Evolutionary conservation across 805 yeast species (phyloP).

Genomic region (Dipodascopsis tothii): DNA sequence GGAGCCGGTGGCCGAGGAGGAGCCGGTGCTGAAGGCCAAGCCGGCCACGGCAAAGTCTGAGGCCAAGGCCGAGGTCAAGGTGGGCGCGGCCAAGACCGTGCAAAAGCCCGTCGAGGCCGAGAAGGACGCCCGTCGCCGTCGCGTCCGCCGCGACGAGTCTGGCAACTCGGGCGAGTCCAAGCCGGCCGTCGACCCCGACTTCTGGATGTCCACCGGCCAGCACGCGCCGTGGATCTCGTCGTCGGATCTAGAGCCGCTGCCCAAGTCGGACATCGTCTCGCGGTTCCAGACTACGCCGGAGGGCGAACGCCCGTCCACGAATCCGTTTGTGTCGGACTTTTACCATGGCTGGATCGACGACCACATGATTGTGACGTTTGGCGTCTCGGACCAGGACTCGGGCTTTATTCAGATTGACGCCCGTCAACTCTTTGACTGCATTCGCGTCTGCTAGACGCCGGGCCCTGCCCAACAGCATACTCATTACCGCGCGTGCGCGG

Average conservation of each 20-base stretch:
- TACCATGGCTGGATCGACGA: slow-evolving; percentile 14
- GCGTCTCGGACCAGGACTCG: slow-evolving; percentile 4
- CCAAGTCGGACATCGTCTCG: neutral
- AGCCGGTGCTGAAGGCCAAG: neutral
- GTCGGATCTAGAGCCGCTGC: neutral
- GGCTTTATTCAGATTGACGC: slow-evolving; percentile 3
- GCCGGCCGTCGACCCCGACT: too few species aligned
- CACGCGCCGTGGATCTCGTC: neutral
- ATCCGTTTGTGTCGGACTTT: slow-evolving; percentile 3
- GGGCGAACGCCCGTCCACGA: neutral
- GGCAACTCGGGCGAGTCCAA: too few species aligned
- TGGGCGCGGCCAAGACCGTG: neutral
- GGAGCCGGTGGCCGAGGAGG: neutral
- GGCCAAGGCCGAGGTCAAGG: neutral
- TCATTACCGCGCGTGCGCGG: too few species aligned
- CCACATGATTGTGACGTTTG: slow-evolving; percentile 4
- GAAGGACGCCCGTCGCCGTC: neutral
- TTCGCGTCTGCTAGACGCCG: too few species aligned
- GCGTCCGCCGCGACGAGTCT: neutral
- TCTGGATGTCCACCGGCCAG: neutral
- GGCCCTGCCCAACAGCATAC: too few species aligned
- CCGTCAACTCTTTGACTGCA: neutral
- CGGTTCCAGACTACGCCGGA: neutral
- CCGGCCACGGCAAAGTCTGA: neutral
- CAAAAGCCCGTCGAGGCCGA: neutral